Conservation (phyloP, 1,284 basidiomycete genomes). For the Xerocomus nothofagi region DNA sequence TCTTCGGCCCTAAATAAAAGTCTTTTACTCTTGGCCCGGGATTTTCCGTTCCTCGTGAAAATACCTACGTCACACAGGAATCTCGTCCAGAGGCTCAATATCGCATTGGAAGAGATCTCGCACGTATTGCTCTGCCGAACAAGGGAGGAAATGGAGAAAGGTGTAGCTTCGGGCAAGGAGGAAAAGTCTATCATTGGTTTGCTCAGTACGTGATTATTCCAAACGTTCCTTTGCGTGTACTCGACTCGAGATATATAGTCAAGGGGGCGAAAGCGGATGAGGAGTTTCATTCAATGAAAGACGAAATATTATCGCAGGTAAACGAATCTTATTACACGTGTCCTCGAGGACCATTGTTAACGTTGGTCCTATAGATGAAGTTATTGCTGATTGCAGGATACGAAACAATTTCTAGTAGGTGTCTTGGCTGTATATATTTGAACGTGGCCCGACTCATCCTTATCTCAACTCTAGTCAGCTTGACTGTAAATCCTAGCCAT, state of each 20-base stretch:
- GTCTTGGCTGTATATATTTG: background rate
- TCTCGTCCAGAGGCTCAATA: background rate
- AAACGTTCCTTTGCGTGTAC: too few relatives aligned
- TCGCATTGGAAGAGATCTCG: background rate
- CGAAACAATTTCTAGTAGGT: background rate
- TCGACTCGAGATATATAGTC: background rate
- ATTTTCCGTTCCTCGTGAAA: slow-evolving; percentile 45
- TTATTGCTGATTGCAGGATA: background rate
- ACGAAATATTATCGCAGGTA: slow-evolving; percentile 66
- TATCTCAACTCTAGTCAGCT: background rate
- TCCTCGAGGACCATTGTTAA: background rate
- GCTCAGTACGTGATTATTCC: slow-evolving; percentile 13
- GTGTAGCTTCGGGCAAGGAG: background rate
- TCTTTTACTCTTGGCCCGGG: slow-evolving; percentile 41
- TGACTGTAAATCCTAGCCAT: slow-evolving; percentile 18
- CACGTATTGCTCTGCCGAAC: background rate
- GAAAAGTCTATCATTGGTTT: slow-evolving; percentile 35
- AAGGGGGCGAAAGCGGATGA: slow-evolving; percentile 12
- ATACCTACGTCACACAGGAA: background rate
- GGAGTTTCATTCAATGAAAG: slow-evolving; percentile 53
- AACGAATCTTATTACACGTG: background rate
- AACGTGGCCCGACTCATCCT: background rate
- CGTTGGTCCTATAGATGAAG: background rate
- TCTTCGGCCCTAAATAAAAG: slow-evolving; percentile 31
- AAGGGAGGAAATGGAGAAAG: background rate